phyloP scores from a whole-genome alignment of 371 early-diverging fungal species.

The Fennellomyces sp. region DNA sequence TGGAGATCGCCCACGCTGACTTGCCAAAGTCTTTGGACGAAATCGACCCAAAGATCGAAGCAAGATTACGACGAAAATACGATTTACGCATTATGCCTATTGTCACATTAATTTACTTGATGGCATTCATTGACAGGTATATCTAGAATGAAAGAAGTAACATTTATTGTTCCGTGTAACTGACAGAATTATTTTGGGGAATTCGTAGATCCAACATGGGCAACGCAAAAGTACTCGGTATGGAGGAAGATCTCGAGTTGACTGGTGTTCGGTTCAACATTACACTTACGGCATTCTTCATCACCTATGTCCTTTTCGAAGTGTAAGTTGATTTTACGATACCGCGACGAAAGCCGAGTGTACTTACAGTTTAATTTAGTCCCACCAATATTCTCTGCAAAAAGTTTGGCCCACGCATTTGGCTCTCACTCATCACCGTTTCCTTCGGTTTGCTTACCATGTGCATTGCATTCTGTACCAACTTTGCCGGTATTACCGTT shows the following conservation, averaged over 20 bases:
- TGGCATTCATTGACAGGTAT: conserved; percentile 42
- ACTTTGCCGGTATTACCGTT: conserved; percentile 20
- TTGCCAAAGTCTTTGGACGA: conserved; percentile 7
- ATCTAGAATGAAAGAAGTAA: neutral
- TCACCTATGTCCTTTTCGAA: conserved; percentile 39
- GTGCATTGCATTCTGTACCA: conserved; percentile 35
- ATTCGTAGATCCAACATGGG: conserved; percentile 43
- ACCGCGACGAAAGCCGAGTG: too few relatives aligned
- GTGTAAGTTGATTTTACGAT: conserved; percentile 13
- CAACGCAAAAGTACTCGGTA: conserved; percentile 42
- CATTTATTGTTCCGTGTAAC: neutral
- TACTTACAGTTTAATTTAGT: too few relatives aligned
- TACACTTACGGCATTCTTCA: conserved; percentile 20
- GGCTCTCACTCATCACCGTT: conserved; percentile 53
- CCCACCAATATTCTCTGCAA: conserved; percentile 25
- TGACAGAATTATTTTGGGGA: neutral
- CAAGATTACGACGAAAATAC: conserved; percentile 28
- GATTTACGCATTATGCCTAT: conserved; percentile 32
- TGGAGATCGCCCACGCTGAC: neutral
- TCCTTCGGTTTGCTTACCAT: conserved; percentile 57
- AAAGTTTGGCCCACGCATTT: conserved; percentile 34
- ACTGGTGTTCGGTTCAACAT: conserved; percentile 22
- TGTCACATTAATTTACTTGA: conserved; percentile 30
- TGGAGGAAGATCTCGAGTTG: conserved; percentile 33
- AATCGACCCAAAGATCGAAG: conserved; percentile 26